phyloP scores from a whole-genome alignment of 805 yeast genomes.

The Candida anglica region DNA sequence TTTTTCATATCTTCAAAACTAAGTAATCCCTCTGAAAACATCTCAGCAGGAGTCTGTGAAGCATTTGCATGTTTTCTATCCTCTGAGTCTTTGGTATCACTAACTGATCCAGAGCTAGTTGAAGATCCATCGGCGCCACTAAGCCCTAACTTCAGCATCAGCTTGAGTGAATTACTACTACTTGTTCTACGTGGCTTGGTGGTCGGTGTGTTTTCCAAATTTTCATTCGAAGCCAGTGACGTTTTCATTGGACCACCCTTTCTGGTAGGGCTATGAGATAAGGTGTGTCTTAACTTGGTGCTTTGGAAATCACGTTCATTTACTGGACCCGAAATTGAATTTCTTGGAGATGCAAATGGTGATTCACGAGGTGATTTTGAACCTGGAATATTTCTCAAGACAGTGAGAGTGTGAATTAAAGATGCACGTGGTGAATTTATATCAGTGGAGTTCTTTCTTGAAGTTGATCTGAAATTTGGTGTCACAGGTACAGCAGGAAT shows the following conservation, averaged over 20 bases:
- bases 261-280: too few species aligned
- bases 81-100: background rate
- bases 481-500: conserved; percentile 40
- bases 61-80: background rate
- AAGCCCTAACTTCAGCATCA: background rate
- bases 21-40: conserved; percentile 16
- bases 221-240: background rate
- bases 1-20: conserved; percentile 30
- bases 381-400: conserved; percentile 33
- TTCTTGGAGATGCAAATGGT: conserved; percentile 45
- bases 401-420: conserved; percentile 36
- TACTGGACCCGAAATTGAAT: conserved; percentile 41
- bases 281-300: too few species aligned
- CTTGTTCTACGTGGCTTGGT: background rate
- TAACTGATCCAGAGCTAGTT: background rate
- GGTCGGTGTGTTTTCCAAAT: background rate
- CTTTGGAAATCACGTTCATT: too few species aligned
- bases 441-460: conserved; percentile 35
- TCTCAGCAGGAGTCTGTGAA: background rate
- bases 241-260: too few species aligned
- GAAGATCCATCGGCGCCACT: background rate
- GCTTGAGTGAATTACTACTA: background rate
- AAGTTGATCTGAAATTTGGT: conserved; percentile 31
- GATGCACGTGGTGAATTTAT: conserved; percentile 37
- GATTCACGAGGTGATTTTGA: conserved; percentile 34